Conservation (phyloP, 108 stramenopile species). For the Parietichytrium sp. region DNA sequence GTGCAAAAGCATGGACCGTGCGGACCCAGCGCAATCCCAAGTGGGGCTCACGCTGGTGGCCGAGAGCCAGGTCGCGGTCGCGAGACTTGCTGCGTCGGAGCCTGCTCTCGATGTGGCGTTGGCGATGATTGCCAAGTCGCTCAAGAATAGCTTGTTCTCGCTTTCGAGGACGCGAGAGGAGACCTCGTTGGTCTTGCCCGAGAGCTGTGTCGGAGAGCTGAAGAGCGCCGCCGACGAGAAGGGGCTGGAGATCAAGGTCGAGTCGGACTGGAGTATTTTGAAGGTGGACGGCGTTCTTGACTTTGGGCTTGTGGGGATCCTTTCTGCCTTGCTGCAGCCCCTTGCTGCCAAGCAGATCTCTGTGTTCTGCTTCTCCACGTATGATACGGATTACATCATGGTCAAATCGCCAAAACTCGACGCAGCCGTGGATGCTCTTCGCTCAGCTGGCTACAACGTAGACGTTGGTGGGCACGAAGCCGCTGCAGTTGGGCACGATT, state of each 20-base stretch:
- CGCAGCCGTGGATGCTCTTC: background rate
- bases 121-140: too few species aligned
- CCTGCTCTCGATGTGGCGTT: too few species aligned
- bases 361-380: background rate
- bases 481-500: too few species aligned
- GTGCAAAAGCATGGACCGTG: too few species aligned
- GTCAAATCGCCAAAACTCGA: background rate
- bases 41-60: too few species aligned
- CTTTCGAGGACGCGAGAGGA: background rate
- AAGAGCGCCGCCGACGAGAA: background rate
- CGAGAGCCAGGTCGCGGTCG: too few species aligned
- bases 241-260: background rate
- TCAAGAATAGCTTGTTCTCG: too few species aligned
- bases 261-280: background rate
- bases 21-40: too few species aligned
- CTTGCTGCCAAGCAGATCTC: background rate
- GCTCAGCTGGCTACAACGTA: background rate
- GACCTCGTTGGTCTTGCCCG: background rate
- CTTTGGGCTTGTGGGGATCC: background rate
- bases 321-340: background rate
- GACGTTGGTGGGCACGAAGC: background rate
- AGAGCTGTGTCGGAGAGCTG: background rate
- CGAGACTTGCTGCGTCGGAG: too few species aligned
- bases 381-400: conserved; percentile 11
- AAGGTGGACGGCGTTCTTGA: background rate